These are phyloP conservation scores for Hondaea fermentalgiana DNA, from an alignment of 108 stramenopile species.

Conservation along the genomic window DNA sequence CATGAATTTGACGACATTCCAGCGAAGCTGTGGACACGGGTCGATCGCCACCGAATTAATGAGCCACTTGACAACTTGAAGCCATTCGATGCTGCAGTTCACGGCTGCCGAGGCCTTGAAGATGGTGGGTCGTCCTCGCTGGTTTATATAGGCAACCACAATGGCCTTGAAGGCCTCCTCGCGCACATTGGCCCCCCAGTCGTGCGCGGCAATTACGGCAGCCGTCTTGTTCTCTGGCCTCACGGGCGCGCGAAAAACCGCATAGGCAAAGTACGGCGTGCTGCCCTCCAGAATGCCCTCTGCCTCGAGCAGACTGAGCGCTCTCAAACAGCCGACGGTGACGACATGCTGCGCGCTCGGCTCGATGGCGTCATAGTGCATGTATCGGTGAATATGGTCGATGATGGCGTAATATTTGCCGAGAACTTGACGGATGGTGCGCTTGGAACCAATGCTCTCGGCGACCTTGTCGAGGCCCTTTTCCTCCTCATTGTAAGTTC, in stretches of 20 bases:
- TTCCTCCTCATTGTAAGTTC: not conserved
- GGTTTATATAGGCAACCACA: not conserved
- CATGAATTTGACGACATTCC: slow-evolving; percentile 1
- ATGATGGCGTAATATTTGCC: not conserved
- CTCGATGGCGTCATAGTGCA: slow-evolving; percentile 4
- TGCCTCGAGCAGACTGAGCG: not conserved
- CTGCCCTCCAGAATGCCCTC: not conserved
- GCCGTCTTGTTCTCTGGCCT: not conserved
- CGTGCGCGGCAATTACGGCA: not conserved
- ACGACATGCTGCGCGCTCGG: not conserved
- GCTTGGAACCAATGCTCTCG: not conserved
- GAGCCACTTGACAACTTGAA: not conserved
- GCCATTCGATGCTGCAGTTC: not conserved
- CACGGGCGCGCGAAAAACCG: not conserved
- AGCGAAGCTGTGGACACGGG: not conserved
- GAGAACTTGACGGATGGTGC: not conserved
- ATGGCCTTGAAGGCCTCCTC: slow-evolving; percentile 17
- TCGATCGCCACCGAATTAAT: not conserved
- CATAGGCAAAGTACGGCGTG: not conserved
- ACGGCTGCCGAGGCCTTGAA: not conserved
- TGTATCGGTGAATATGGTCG: not conserved
- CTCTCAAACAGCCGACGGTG: not conserved
- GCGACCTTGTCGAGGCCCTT: not conserved
- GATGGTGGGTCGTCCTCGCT: not conserved
- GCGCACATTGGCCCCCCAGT: not conserved